Conservation (phyloP, 2,329 filamentous ascomycete species). For the Colletotrichum sp. region DNA sequence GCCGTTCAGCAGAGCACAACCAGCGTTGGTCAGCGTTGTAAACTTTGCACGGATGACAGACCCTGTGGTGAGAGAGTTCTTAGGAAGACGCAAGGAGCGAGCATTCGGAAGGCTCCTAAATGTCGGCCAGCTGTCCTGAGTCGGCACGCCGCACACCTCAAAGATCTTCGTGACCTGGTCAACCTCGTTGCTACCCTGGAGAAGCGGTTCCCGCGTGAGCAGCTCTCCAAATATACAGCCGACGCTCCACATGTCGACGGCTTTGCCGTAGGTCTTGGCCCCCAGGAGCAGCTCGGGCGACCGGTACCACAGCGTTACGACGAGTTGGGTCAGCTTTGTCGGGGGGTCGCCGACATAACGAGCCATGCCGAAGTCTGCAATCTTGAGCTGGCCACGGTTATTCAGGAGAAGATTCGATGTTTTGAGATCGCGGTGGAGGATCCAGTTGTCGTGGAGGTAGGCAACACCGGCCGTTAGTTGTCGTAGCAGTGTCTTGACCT, state of each 20-base stretch:
- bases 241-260: conserved; percentile 94
- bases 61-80: conserved; percentile 41
- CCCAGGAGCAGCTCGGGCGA: conserved; percentile 90
- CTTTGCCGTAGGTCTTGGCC: conserved; percentile 71
- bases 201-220: conserved; percentile 77
- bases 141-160: conserved; percentile 84
- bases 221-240: conserved; percentile 97
- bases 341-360: conserved; percentile 83
- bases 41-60: conserved; percentile 77
- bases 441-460: conserved; percentile 89
- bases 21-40: conserved; percentile 78
- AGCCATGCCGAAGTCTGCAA: conserved; percentile 98
- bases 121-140: conserved; percentile 80
- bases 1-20: conserved; percentile 69
- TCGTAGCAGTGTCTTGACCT: conserved; percentile 86
- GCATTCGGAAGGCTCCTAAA: conserved; percentile 91
- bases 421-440: conserved; percentile 92
- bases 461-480: conserved; percentile 82
- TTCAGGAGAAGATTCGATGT: conserved; percentile 93
- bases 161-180: conserved; percentile 90
- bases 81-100: conserved; percentile 73
- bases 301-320: conserved; percentile 97
- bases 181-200: conserved; percentile 92
- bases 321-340: conserved; percentile 83
- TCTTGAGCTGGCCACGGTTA: conserved; percentile 92